Conservation (phyloP, 2,329 filamentous ascomycete species). For the Ascochyta fabae region DNA sequence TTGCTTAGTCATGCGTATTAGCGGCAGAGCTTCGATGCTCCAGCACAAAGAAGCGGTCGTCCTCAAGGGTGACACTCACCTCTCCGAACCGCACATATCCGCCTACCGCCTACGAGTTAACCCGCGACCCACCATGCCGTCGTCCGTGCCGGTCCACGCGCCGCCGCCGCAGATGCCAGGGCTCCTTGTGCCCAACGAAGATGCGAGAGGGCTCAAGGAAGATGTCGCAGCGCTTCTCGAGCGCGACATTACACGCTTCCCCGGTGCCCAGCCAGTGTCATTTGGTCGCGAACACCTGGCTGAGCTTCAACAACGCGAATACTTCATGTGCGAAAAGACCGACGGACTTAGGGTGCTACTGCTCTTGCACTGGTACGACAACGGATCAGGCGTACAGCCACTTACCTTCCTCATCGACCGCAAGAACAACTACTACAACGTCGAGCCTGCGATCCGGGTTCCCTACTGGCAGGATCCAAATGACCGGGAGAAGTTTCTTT, state of each 20-base stretch:
- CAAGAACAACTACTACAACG: slow-evolving; percentile 95
- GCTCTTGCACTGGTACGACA: slow-evolving; percentile 76
- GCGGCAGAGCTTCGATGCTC: slow-evolving; percentile 4
- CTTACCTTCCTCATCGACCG: slow-evolving; percentile 94
- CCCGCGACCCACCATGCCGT: slow-evolving; percentile 24
- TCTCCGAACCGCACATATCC: background rate
- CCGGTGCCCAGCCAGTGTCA: slow-evolving; percentile 92
- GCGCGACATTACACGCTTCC: slow-evolving; percentile 72
- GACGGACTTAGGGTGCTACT: slow-evolving; percentile 96
- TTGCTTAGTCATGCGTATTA: slow-evolving; percentile 8
- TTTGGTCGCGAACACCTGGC: slow-evolving; percentile 81
- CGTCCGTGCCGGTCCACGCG: slow-evolving; percentile 25
- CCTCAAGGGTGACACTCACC: background rate
- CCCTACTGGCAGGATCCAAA: slow-evolving; percentile 68
- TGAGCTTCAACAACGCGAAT: slow-evolving; percentile 84
- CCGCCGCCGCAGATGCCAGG: slow-evolving; percentile 48
- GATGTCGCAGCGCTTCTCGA: slow-evolving; percentile 80
- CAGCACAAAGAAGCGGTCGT: slow-evolving; percentile 1
- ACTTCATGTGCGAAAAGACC: slow-evolving; percentile 98
- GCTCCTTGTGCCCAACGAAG: slow-evolving; percentile 28
- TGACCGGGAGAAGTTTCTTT: slow-evolving; percentile 70
- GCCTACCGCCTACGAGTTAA: background rate
- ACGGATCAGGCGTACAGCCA: slow-evolving; percentile 28
- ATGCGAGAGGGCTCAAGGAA: slow-evolving; percentile 63
- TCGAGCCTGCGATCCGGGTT: slow-evolving; percentile 78